These are phyloP conservation scores for Gigaspora rosea DNA, from an alignment of 192 early-diverging fungal genomes.

Conservation along the genomic window DNA sequence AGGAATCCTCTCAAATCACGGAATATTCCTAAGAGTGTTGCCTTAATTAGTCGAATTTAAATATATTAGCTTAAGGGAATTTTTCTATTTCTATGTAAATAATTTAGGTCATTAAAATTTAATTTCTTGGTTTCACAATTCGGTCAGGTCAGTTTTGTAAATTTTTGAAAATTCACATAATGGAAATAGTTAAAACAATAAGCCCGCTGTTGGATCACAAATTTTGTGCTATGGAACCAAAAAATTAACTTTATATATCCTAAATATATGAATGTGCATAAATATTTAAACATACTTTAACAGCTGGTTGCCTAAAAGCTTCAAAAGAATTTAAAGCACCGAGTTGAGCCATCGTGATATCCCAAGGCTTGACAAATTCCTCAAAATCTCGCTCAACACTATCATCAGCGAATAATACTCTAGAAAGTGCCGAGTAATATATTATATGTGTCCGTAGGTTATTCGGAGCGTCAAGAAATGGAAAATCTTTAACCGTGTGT, in stretches of 20 bases:
- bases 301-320: constrained; percentile 53
- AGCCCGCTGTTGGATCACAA: too few species aligned
- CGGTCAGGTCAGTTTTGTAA: too few species aligned
- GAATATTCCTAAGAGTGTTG: constrained; percentile 62
- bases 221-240: too few species aligned
- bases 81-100: background rate
- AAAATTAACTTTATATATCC: too few species aligned
- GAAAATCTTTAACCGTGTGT: constrained; percentile 72
- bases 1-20: constrained; percentile 80
- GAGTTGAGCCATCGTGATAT: constrained; percentile 55
- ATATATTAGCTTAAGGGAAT: background rate
- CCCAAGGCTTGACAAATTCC: constrained; percentile 75
- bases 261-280: too few species aligned
- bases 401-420: constrained; percentile 74
- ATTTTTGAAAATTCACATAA: too few species aligned
- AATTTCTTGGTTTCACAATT: too few species aligned
- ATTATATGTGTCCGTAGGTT: constrained; percentile 56
- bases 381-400: constrained; percentile 60
- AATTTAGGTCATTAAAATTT: too few species aligned
- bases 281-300: constrained; percentile 37
- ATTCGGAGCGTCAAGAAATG: constrained; percentile 63
- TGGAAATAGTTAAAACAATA: too few species aligned
- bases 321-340: constrained; percentile 53
- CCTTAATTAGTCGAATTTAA: constrained; percentile 27
- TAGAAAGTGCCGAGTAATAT: constrained; percentile 81